Percentiles rank a stretch among this genome's conserved stretches.
These are phyloP conservation scores for Byssochlamys sp. DNA, from an alignment of 2,329 filamentous ascomycete genomes.

Conservation along the genomic window DNA sequence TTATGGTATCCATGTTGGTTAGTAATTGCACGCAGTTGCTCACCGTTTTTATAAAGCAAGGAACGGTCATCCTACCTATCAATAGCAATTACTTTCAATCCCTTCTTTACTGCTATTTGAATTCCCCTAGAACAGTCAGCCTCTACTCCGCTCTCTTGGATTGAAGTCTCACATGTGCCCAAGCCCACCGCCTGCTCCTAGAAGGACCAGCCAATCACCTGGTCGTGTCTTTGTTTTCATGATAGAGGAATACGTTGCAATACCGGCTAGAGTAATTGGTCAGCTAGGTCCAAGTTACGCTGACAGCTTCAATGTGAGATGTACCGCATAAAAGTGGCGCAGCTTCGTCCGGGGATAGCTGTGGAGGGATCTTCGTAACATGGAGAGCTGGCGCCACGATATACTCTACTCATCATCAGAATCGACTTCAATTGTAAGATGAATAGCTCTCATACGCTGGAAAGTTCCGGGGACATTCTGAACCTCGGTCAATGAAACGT, in stretches of 20 bases:
- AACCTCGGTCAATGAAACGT: neutral
- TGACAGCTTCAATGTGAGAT: neutral
- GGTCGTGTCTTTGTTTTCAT: slow-evolving; percentile 26
- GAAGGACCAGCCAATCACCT: slow-evolving; percentile 27
- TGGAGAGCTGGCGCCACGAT: slow-evolving; percentile 26
- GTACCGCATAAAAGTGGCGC: slow-evolving; percentile 30
- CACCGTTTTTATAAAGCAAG: neutral
- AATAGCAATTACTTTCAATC: slow-evolving; percentile 28
- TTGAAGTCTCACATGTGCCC: slow-evolving; percentile 27
- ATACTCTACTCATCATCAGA: slow-evolving; percentile 17
- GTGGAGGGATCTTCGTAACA: slow-evolving; percentile 26
- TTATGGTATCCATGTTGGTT: slow-evolving; percentile 3
- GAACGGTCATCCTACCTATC: slow-evolving; percentile 18
- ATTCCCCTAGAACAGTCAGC: slow-evolving; percentile 19
- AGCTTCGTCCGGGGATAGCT: slow-evolving; percentile 22
- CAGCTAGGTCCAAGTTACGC: neutral
- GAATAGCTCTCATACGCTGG: slow-evolving; percentile 16
- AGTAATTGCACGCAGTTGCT: neutral
- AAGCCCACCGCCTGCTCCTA: slow-evolving; percentile 29
- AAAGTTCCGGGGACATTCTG: slow-evolving; percentile 31
- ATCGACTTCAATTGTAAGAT: neutral
- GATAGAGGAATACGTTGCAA: slow-evolving; percentile 32
- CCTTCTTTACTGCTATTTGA: slow-evolving; percentile 28
- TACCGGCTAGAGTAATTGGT: slow-evolving; percentile 16
- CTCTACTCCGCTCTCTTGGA: neutral